Evolutionary conservation across 2,329 filamentous ascomycete species (phyloP), one percentile per base, ranked within the genome.

Genomic region (Microsporum canis): DNA sequence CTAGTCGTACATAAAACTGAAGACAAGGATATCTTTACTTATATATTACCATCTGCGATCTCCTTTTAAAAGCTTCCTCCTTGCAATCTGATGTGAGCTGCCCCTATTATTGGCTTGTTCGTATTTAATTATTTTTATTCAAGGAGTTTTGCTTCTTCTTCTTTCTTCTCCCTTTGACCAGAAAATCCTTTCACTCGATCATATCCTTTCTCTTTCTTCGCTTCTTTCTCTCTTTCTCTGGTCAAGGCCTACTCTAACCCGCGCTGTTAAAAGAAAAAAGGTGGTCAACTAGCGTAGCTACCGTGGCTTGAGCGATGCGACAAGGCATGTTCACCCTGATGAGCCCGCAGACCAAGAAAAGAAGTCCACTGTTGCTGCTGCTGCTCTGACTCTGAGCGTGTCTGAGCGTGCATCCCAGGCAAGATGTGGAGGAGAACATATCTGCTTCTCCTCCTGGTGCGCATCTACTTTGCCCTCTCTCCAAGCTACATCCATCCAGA

Each of bases 401-500:
- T 23, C 6, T 17, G 29, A 34, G 14, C 12, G 5, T 2, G n/a
- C 2, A 5, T 5, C 10, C 10, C 27, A 33, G 27, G 5, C 49
- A 23, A 33, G 34, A 96, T 96, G 92, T 96, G 90, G 91, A 85
- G 91, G 80, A 86, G 91, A 75, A 84, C 86, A 65, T 96, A 96
- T 76, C 80, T 97, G 65, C 77, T 95, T 61, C 81, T 99, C 68
- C 81, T 95, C 70, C 79, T 94, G 67, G 84, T 96, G 70, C 88
- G 94, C 75, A 82, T 97, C 71, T 97, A 92, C 83, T 92, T 97
- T 73, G 92, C 94, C 63, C 78, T 97, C 66, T 91, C 88, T 65
- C 89, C 94, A 62, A 97, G 92, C 80, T 99, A 99, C 75, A 84
- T 99, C 55, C 94, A 99, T 74, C 94, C 94, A 3, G 94, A 99